Evolutionary conservation across 805 yeast species (phyloP).

Genomic region (Wickerhamomyces bovis): DNA sequence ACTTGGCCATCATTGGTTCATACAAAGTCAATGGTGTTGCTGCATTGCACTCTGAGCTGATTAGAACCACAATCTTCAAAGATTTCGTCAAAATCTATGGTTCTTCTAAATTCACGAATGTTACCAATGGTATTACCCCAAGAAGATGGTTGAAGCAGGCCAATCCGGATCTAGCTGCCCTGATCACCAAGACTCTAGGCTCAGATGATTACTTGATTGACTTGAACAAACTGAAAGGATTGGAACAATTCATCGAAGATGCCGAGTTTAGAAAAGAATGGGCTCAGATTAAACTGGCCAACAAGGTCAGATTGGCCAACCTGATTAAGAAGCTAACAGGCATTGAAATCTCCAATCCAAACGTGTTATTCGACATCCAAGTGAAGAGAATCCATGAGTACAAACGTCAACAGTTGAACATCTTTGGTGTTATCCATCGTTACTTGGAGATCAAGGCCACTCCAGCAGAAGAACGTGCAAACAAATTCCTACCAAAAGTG

Average conservation of each 20-base stretch:
- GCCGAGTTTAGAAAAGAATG: slow-evolving; percentile 60
- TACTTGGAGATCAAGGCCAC: slow-evolving; percentile 71
- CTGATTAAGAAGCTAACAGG: slow-evolving; percentile 60
- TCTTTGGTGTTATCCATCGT: slow-evolving; percentile 82
- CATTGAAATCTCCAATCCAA: slow-evolving; percentile 53
- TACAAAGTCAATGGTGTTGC: slow-evolving; percentile 96
- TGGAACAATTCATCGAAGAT: slow-evolving; percentile 66
- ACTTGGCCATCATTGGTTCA: slow-evolving; percentile 83
- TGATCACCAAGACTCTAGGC: slow-evolving; percentile 68
- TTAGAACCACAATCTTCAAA: slow-evolving; percentile 81
- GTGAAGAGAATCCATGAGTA: slow-evolving; percentile 95
- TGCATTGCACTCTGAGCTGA: slow-evolving; percentile 86
- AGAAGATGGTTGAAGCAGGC: slow-evolving; percentile 96
- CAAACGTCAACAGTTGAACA: slow-evolving; percentile 90
- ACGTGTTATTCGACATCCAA: slow-evolving; percentile 82
- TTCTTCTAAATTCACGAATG: slow-evolving; percentile 77
- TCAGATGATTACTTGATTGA: slow-evolving; percentile 65
- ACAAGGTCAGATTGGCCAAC: slow-evolving; percentile 61
- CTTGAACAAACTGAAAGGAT: slow-evolving; percentile 57
- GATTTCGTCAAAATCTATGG: slow-evolving; percentile 87
- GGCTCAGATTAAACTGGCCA: slow-evolving; percentile 63
- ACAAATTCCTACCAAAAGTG: slow-evolving; percentile 62
- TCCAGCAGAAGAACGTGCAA: slow-evolving; percentile 53
- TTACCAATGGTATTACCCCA: slow-evolving; percentile 93
- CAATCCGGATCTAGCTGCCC: slow-evolving; percentile 70